Evolutionary conservation across 805 yeast genomes (phyloP).

Genomic region (Middelhovenomyces tepae): DNA sequence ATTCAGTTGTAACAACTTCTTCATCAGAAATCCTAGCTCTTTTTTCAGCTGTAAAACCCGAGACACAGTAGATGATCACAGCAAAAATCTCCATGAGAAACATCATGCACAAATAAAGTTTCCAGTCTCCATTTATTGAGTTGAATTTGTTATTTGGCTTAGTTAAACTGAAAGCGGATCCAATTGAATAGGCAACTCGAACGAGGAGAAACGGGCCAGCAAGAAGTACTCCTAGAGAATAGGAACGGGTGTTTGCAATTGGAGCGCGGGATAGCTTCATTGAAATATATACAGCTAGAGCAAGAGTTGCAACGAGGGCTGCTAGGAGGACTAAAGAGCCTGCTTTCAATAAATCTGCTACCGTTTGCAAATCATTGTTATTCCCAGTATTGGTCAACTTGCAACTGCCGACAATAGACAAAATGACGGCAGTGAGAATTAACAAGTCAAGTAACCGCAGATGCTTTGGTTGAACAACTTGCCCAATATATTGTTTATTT

Average conservation of each 20-base stretch:
- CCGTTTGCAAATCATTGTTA: not conserved
- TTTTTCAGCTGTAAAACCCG: slow-evolving; percentile 9
- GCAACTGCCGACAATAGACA: slow-evolving; percentile 9
- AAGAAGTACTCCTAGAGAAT: slow-evolving; percentile 4
- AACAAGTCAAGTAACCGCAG: slow-evolving; percentile 4
- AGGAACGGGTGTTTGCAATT: slow-evolving; percentile 4
- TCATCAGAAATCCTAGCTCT: too few species aligned
- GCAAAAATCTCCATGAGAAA: slow-evolving; percentile 75
- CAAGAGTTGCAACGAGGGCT: slow-evolving; percentile 3
- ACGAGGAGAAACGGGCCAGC: slow-evolving; percentile 11
- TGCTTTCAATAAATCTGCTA: slow-evolving; percentile 6
- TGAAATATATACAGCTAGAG: slow-evolving; percentile 4
- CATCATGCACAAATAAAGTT: slow-evolving; percentile 67
- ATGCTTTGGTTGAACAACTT: not conserved
- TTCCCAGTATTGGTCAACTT: slow-evolving; percentile 5
- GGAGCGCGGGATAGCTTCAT: slow-evolving; percentile 1
- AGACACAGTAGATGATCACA: slow-evolving; percentile 30
- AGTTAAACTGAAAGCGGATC: slow-evolving; percentile 8
- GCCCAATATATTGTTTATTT: not conserved
- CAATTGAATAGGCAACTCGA: slow-evolving; percentile 7
- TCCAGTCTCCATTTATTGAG: slow-evolving; percentile 30
- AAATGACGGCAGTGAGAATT: slow-evolving; percentile 4
- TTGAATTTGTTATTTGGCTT: slow-evolving; percentile 10
- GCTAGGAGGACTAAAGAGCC: slow-evolving; percentile 5
- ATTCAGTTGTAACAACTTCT: too few species aligned